These are phyloP conservation scores for Colletotrichum brevisporum DNA, from an alignment of 2,329 filamentous ascomycete genomes.

Conservation along the genomic window DNA sequence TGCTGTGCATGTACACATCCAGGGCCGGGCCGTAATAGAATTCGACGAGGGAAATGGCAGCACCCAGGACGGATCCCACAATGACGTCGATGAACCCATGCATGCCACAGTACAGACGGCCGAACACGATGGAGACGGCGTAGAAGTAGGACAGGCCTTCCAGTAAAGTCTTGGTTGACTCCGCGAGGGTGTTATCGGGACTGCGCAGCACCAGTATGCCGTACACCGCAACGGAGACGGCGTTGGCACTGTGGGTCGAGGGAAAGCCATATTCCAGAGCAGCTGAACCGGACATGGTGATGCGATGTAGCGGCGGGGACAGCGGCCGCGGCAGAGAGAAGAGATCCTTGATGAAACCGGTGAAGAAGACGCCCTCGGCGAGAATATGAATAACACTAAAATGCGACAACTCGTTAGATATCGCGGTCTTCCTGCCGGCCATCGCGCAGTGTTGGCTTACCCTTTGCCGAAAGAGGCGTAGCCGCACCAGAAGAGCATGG, in stretches of 20 bases:
- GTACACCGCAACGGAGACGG: constrained; percentile 93
- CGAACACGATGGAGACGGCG: constrained; percentile 88
- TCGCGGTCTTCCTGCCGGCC: neutral
- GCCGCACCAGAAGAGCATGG: constrained; percentile 97
- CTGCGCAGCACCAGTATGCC: constrained; percentile 79
- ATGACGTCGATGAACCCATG: constrained; percentile 96
- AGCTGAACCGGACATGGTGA: constrained; percentile 97
- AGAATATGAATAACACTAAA: constrained; percentile 79
- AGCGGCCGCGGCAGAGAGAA: constrained; percentile 92
- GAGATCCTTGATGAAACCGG: constrained; percentile 94
- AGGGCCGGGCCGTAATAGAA: constrained; percentile 73
- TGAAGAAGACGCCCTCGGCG: constrained; percentile 85
- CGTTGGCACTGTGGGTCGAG: constrained; percentile 97
- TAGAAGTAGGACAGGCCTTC: constrained; percentile 86
- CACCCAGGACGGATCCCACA: constrained; percentile 83
- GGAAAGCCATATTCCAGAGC: constrained; percentile 98
- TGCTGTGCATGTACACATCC: constrained; percentile 79
- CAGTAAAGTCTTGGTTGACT: constrained; percentile 72
- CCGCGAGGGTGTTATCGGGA: constrained; percentile 72
- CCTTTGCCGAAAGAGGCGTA: constrained; percentile 87
- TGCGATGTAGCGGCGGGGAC: constrained; percentile 91
- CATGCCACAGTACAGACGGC: constrained; percentile 97
- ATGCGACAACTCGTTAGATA: constrained; percentile 11
- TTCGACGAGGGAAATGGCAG: constrained; percentile 71
- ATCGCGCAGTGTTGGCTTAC: constrained; percentile 67